Base-by-base conservation (phyloP, 768 basidiomycete genomes). In the Tylopilus plumbeoviolaceoides region DNA sequence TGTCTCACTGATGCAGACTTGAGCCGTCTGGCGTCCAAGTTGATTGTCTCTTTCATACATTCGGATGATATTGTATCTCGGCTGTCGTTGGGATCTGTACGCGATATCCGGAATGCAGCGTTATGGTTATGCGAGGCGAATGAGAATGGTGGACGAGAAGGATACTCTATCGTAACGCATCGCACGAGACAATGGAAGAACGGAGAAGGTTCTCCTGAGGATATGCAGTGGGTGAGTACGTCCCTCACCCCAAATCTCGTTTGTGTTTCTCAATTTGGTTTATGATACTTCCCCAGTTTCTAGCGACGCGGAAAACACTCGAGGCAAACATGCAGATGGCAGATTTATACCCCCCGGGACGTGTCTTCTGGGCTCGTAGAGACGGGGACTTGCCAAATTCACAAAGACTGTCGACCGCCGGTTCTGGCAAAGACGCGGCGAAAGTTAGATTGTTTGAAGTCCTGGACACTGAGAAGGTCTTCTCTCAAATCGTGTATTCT, bases 41-140 rank as follows among this genome's bases (percentile, higher is more conserved):
- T 93, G 20, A 81, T 92, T 53, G 78, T 82, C 9, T 90, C 89
- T 5, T 85, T 93, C 56, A 83, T 90, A 0, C 86, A 91, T 68
- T 90, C 89, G 9, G 84, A 89, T 64, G 90, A 93, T 57, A 76
- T 90, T 54, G 86, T 93, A 21, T 81, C 88, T 3, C 78, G 91
- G 27, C 73, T 93, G 2, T 90, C 88, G 1, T 72, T 92, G 3
- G 89, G 89, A 9, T 81, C 87, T 35, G 79, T 91, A 20, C 80
- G 84, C 14, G 89, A 93, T 64, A 75, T 92, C 18, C 80, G 79
- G 41, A 82, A 87, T 43, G 87, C 85, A 1, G 83, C 86, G 3
- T 73, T 82, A 58, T 91, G 88, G 88, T 71, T 93, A n/a, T 89
- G 87, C 59, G 83, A 89, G 47, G 87, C 83, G 3, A 79, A 86